phyloP scores from a whole-genome alignment of 129 eudicot species.

The Helianthus tuberosus region DNA sequence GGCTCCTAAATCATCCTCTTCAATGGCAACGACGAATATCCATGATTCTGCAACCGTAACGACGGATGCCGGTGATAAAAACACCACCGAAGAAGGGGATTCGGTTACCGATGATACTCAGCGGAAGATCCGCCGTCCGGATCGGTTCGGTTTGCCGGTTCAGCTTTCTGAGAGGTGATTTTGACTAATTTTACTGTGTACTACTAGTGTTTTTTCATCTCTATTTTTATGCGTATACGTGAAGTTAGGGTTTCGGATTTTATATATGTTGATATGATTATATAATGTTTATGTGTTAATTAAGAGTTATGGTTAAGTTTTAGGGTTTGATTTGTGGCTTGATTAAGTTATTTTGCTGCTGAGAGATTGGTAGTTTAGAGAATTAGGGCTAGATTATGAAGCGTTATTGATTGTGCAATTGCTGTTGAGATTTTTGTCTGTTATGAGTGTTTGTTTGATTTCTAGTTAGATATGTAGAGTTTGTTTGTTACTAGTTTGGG shows the following conservation, averaged over 20 bases:
- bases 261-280: neutral
- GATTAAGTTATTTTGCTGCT: neutral
- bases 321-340: neutral
- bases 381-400: neutral
- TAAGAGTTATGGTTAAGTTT: neutral
- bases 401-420: neutral
- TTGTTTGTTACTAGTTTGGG: neutral
- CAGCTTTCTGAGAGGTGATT: slow-evolving; percentile 81
- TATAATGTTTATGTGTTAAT: neutral
- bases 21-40: slow-evolving; percentile 34
- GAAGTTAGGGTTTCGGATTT: slow-evolving; percentile 2
- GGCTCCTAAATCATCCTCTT: slow-evolving; percentile 23
- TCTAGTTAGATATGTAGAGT: neutral
- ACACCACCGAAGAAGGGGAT: slow-evolving; percentile 28
- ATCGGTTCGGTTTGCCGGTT: slow-evolving; percentile 88
- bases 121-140: slow-evolving; percentile 88
- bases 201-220: neutral
- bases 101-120: slow-evolving; percentile 48
- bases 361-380: neutral
- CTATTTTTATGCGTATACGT: too few species aligned
- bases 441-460: neutral
- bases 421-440: neutral
- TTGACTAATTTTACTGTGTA: neutral
- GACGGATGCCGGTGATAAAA: neutral
- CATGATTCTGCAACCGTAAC: slow-evolving; percentile 28